Percentiles rank a stretch among this genome's conserved stretches.
Evolutionary conservation across 768 basidiomycete genomes (phyloP).

Genomic region (Trametopsis cervina): DNA sequence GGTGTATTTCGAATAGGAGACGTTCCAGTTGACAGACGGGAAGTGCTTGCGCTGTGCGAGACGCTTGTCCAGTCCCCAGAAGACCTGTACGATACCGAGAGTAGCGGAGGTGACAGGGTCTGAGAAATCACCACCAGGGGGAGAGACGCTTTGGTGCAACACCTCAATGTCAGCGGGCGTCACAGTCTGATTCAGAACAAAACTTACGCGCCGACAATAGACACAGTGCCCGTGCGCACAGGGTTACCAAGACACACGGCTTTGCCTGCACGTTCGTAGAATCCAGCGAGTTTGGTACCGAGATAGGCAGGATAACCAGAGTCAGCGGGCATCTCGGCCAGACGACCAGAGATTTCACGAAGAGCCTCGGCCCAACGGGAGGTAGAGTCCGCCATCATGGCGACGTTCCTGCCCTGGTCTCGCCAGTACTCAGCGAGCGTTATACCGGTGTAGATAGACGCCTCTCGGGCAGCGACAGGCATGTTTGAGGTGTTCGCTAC

Average conservation of each 20-base stretch:
- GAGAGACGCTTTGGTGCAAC: slow-evolving; percentile 66
- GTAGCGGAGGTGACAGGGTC: slow-evolving; percentile 98
- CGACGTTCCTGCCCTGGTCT: slow-evolving; percentile 94
- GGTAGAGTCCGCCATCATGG: slow-evolving; percentile 99
- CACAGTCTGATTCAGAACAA: slow-evolving; percentile 2
- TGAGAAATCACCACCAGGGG: slow-evolving; percentile 98
- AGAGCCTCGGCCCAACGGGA: slow-evolving; percentile 99
- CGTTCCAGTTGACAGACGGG: slow-evolving; percentile 99
- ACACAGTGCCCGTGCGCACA: slow-evolving; percentile 83
- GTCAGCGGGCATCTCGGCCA: slow-evolving; percentile 99
- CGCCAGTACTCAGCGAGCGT: slow-evolving; percentile 99
- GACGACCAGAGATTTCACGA: slow-evolving; percentile 97
- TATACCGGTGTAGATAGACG: slow-evolving; percentile 99
- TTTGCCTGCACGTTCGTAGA: slow-evolving; percentile 98
- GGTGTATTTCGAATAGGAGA: slow-evolving; percentile 99
- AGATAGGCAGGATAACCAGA: slow-evolving; percentile 99
- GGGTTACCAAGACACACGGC: slow-evolving; percentile 91
- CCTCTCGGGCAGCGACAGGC: slow-evolving; percentile 99
- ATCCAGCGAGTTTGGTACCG: slow-evolving; percentile 89
- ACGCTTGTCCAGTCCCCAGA: slow-evolving; percentile 99
- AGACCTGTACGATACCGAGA: slow-evolving; percentile 97
- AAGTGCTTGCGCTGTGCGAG: slow-evolving; percentile 98
- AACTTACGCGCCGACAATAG: slow-evolving; percentile 97
- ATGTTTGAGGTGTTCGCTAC: slow-evolving; percentile 99
- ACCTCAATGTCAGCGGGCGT: not conserved